Evolutionary conservation across 352 stramenopile species (phyloP).

Genomic region (Globisporangium nodosum): DNA sequence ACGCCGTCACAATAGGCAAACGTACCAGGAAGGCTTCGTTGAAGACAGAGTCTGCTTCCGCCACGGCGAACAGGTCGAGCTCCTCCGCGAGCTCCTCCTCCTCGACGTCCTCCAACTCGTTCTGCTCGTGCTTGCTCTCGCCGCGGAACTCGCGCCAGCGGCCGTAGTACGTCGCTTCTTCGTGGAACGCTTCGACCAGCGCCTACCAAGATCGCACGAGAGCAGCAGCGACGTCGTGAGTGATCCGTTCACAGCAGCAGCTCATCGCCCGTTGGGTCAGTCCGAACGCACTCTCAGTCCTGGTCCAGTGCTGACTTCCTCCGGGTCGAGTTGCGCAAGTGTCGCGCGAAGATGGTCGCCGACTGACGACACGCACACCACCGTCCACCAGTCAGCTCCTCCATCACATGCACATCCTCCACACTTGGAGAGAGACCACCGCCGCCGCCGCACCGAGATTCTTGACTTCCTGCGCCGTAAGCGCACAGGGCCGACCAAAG

Average conservation of each 20-base stretch:
- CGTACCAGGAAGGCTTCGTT: conserved; percentile 65
- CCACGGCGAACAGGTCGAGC: conserved; percentile 79
- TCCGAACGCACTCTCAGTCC: conserved; percentile 38
- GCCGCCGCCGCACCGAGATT: conserved; percentile 26
- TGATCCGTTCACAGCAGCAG: conserved; percentile 1
- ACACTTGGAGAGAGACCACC: conserved; percentile 6
- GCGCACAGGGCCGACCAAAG: conserved; percentile 41
- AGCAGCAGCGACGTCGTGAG: background rate
- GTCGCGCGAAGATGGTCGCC: conserved; percentile 42
- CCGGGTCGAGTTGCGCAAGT: conserved; percentile 32
- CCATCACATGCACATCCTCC: background rate
- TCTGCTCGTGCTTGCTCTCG: conserved; percentile 73
- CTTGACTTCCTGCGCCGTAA: conserved; percentile 56
- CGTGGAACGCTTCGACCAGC: conserved; percentile 67
- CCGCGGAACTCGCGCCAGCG: conserved; percentile 78
- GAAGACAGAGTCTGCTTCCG: conserved; percentile 70
- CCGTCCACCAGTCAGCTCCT: background rate
- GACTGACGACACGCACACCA: conserved; percentile 21
- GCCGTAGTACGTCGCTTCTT: conserved; percentile 81
- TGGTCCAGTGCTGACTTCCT: conserved; percentile 31
- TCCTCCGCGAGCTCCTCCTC: conserved; percentile 81
- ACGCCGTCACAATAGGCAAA: too few relatives aligned
- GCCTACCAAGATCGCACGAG: conserved; percentile 22
- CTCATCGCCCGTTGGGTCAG: too few relatives aligned
- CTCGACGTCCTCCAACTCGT: conserved; percentile 74